Evolutionary conservation across 805 yeast genomes (phyloP).

Genomic region (Schwanniomyces sp.): DNA sequence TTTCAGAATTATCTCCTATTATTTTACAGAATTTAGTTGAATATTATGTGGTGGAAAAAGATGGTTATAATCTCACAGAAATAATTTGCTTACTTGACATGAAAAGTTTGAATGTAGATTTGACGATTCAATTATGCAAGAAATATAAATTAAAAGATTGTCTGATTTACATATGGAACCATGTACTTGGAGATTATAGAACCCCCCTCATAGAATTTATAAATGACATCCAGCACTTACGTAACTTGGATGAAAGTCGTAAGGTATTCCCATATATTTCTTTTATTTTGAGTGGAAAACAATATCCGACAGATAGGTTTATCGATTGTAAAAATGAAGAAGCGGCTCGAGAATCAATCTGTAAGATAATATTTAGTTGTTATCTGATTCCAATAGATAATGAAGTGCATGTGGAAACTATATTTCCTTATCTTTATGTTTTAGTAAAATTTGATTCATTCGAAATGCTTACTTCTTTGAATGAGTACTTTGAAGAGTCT

Average conservation of each 20-base stretch:
- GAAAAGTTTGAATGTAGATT: slow-evolving; percentile 70
- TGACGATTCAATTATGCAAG: slow-evolving; percentile 63
- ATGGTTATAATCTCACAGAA: slow-evolving; percentile 58
- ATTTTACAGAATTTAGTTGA: slow-evolving; percentile 63
- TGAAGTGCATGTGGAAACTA: slow-evolving; percentile 35
- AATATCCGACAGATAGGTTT: slow-evolving; percentile 68
- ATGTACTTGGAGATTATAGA: slow-evolving; percentile 63
- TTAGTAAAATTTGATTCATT: slow-evolving; percentile 57
- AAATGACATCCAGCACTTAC: slow-evolving; percentile 20
- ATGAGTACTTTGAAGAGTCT: slow-evolving; percentile 83
- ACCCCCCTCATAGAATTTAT: slow-evolving; percentile 70
- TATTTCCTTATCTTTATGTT: slow-evolving; percentile 69
- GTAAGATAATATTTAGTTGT: slow-evolving; percentile 61
- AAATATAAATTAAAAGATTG: slow-evolving; percentile 59
- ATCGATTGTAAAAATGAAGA: slow-evolving; percentile 33
- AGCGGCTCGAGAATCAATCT: slow-evolving; percentile 51
- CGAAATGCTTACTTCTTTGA: slow-evolving; percentile 64
- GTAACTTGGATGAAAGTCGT: slow-evolving; percentile 6
- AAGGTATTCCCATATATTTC: slow-evolving; percentile 54
- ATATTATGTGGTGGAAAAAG: slow-evolving; percentile 38
- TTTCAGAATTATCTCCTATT: slow-evolving; percentile 57
- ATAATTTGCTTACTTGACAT: slow-evolving; percentile 70
- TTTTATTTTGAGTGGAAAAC: slow-evolving; percentile 71
- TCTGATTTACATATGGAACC: slow-evolving; percentile 69
- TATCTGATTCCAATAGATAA: slow-evolving; percentile 37